Percentiles rank a stretch among this genome's conserved stretches.
phyloP scores from a whole-genome alignment of 2,329 filamentous ascomycete genomes.

The Graphilbum fragrans region DNA sequence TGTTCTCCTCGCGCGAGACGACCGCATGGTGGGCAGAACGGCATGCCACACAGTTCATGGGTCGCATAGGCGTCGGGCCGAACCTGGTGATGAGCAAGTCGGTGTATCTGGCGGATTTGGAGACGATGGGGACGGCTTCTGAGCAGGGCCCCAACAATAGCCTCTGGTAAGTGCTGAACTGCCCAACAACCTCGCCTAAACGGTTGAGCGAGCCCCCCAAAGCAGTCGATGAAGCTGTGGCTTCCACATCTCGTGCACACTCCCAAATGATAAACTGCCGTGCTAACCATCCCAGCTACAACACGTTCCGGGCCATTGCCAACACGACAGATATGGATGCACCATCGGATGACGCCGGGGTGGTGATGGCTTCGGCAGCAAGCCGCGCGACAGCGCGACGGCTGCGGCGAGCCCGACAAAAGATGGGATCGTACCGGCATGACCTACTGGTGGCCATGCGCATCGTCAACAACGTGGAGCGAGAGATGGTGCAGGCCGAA shows the following conservation, averaged over 20 bases:
- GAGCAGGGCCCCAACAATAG: constrained; percentile 21
- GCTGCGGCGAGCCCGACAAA: constrained; percentile 68
- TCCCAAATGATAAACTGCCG: no score
- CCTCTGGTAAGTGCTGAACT: constrained; percentile 26
- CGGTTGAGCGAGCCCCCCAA: no score
- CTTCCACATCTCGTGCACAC: no score
- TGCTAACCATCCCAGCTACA: constrained; percentile 29
- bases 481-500: constrained; percentile 72
- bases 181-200: no score
- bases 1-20: constrained; percentile 62
- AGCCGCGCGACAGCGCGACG: constrained; percentile 47
- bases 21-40: constrained; percentile 79
- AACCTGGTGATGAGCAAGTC: constrained; percentile 73
- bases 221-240: no score
- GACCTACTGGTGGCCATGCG: constrained; percentile 84
- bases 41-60: constrained; percentile 70
- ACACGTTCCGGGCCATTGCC: constrained; percentile 48
- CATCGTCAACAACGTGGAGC: constrained; percentile 79
- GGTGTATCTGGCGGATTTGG: constrained; percentile 72
- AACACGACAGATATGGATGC: constrained; percentile 46
- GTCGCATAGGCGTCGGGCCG: constrained; percentile 64
- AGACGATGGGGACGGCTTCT: constrained; percentile 40
- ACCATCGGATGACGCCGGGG: constrained; percentile 39
- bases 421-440: constrained; percentile 73
- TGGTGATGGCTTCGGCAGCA: constrained; percentile 30